phyloP scores from a whole-genome alignment of 306 rosid species.

The Vicia sativa region DNA sequence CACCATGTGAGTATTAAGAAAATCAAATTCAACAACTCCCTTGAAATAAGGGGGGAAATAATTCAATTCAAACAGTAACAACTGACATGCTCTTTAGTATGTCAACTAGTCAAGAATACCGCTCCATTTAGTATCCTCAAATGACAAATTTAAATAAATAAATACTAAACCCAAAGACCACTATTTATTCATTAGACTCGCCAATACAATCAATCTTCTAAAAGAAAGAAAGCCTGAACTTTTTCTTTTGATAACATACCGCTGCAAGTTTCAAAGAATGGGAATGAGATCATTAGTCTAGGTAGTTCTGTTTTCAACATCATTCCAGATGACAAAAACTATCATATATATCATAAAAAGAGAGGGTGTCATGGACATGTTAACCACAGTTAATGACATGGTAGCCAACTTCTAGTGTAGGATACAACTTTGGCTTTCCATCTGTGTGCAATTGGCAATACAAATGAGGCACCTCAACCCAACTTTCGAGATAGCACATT shows the following conservation, averaged over 20 bases:
- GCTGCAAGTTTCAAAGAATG: not conserved
- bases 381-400: slow-evolving; percentile 16
- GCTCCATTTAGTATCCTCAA: no score
- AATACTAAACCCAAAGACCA: not conserved
- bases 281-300: slow-evolving; percentile 12
- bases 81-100: no score
- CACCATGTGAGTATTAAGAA: slow-evolving; percentile 15
- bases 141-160: no score
- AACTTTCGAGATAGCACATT: slow-evolving; percentile 20
- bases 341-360: slow-evolving; percentile 10
- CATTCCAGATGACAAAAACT: not conserved
- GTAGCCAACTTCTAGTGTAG: slow-evolving; percentile 12
- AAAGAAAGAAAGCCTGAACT: not conserved
- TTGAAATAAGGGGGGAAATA: not conserved
- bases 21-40: not conserved
- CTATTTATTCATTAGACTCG: not conserved
- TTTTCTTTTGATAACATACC: not conserved
- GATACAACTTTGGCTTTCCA: slow-evolving; percentile 10
- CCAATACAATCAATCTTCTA: slow-evolving; percentile 4
- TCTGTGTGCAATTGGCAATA: slow-evolving; percentile 4
- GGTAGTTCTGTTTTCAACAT: slow-evolving; percentile 5
- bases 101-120: no score
- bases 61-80: no score
- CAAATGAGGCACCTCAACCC: slow-evolving; percentile 16
- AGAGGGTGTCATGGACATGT: slow-evolving; percentile 11